These are phyloP conservation scores for Penicillium rolfsii DNA, from an alignment of 2,329 filamentous ascomycete species.

Conservation along the genomic window DNA sequence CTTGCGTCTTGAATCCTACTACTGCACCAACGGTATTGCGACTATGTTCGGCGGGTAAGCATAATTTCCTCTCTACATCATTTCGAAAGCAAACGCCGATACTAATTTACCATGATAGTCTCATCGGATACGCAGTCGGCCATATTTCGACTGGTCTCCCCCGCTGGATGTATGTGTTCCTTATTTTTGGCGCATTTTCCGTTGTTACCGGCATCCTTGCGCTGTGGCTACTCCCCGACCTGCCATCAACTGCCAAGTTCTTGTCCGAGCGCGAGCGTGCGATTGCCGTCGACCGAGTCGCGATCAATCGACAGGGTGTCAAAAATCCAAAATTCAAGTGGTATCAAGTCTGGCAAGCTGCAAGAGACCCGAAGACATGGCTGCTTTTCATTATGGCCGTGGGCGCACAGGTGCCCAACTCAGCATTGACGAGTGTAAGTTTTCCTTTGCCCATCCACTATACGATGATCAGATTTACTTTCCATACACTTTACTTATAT, in stretches of 20 bases:
- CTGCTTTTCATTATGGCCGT: conserved; percentile 58
- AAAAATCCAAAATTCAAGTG: conserved; percentile 56
- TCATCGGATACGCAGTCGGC: conserved; percentile 63
- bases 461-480: not conserved
- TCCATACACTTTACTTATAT: not conserved
- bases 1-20: conserved; percentile 59
- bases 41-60: conserved; percentile 62
- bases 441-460: not conserved
- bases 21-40: conserved; percentile 62
- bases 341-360: conserved; percentile 53
- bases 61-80: not conserved
- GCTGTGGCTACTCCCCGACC: conserved; percentile 48
- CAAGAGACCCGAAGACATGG: conserved; percentile 62
- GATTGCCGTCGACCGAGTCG: conserved; percentile 58
- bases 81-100: not conserved
- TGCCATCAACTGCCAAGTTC: conserved; percentile 50
- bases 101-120: conserved; percentile 16
- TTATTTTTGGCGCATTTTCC: conserved; percentile 55
- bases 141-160: conserved; percentile 58
- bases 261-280: conserved; percentile 55
- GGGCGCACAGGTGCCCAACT: conserved; percentile 60
- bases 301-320: conserved; percentile 57
- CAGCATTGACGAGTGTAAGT: conserved; percentile 55
- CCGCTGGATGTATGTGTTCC: conserved; percentile 62
- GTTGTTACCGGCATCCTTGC: conserved; percentile 43